Percentiles rank a stretch among this genome's conserved stretches.
Conservation (phyloP, 140 eudicot species). For the Senecio squalidus region DNA sequence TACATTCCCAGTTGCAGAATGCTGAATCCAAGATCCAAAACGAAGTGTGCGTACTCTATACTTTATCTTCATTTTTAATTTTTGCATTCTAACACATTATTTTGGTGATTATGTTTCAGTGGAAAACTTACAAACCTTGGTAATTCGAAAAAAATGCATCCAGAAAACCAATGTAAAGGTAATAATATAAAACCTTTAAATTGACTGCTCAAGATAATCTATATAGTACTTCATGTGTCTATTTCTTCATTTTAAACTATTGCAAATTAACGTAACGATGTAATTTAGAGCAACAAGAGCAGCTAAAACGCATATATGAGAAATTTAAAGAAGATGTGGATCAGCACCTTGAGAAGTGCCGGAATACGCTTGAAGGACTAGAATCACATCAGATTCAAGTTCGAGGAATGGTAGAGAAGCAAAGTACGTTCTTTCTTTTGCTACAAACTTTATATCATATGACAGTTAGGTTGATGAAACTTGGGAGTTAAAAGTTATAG, state of each 20-base stretch:
- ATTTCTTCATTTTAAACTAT: neutral
- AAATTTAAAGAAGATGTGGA: slow-evolving; percentile 64
- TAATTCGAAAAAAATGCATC: slow-evolving; percentile 54
- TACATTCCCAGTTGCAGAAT: slow-evolving; percentile 52
- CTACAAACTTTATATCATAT: neutral
- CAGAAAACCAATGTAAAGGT: slow-evolving; percentile 77
- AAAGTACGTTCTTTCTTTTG: slow-evolving; percentile 41
- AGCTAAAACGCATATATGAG: slow-evolving; percentile 51
- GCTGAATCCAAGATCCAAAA: slow-evolving; percentile 75
- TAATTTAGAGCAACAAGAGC: slow-evolving; percentile 68
- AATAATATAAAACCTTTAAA: slow-evolving; percentile 2
- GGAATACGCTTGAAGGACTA: slow-evolving; percentile 53
- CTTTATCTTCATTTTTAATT: neutral
- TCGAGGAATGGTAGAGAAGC: slow-evolving; percentile 56
- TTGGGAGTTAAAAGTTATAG: neutral
- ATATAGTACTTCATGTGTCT: slow-evolving; percentile 2
- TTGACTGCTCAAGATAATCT: neutral
- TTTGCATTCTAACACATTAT: slow-evolving; percentile 18
- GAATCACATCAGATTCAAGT: slow-evolving; percentile 64
- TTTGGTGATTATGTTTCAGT: slow-evolving; percentile 51
- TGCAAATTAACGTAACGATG: neutral
- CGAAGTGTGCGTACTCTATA: slow-evolving; percentile 55
- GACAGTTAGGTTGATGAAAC: neutral
- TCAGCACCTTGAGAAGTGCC: slow-evolving; percentile 62
- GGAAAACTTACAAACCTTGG: slow-evolving; percentile 58